These are phyloP conservation scores for Entomortierella beljakovae DNA, from an alignment of 192 early-diverging fungal genomes.

Conservation along the genomic window DNA sequence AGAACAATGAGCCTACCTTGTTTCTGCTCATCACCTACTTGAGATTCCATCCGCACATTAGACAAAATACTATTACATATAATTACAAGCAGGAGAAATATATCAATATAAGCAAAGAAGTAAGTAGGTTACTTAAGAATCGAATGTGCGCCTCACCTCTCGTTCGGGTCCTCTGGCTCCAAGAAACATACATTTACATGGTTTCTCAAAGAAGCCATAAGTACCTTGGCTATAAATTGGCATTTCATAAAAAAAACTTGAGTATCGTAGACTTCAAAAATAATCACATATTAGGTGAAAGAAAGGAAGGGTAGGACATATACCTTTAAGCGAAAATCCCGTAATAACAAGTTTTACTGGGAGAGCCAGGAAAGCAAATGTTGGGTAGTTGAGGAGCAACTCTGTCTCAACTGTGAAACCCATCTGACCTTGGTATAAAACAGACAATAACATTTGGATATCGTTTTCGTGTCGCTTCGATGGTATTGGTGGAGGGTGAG, in stretches of 20 bases:
- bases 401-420: slow-evolving; percentile 74
- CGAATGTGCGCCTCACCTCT: slow-evolving; percentile 54
- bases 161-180: slow-evolving; percentile 67
- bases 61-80: slow-evolving; percentile 58
- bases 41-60: slow-evolving; percentile 71
- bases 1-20: slow-evolving; percentile 59
- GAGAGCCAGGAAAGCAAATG: slow-evolving; percentile 76
- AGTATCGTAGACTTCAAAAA: neutral
- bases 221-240: slow-evolving; percentile 61
- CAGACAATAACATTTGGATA: slow-evolving; percentile 71
- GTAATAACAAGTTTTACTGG: slow-evolving; percentile 78
- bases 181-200: slow-evolving; percentile 81
- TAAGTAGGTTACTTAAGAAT: too few relatives aligned
- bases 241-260: neutral
- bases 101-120: too few relatives aligned
- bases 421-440: slow-evolving; percentile 83
- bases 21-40: slow-evolving; percentile 73
- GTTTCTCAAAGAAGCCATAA: slow-evolving; percentile 73
- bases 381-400: slow-evolving; percentile 82
- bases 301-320: too few relatives aligned
- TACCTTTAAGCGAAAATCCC: slow-evolving; percentile 75
- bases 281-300: too few relatives aligned
- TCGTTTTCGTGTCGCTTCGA: slow-evolving; percentile 65
- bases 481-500: slow-evolving; percentile 1
- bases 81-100: neutral